phyloP scores from a whole-genome alignment of 169 alveolate species.

The Plasmodium blacklocki region DNA sequence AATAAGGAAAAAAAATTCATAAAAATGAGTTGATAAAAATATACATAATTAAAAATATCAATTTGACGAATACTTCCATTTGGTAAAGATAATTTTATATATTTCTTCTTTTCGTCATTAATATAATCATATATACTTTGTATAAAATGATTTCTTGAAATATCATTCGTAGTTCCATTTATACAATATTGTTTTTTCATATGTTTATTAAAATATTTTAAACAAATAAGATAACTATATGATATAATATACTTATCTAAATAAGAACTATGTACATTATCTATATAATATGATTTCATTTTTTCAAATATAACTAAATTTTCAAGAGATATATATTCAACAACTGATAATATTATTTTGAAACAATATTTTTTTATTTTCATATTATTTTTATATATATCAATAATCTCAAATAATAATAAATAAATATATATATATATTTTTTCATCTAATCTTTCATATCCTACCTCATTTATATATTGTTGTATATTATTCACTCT shows the following conservation, averaged over 20 bases:
- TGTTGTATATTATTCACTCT: neutral
- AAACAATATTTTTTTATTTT: slow-evolving; percentile 69
- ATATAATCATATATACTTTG: slow-evolving; percentile 31
- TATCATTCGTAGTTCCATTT: neutral
- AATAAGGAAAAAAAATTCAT: slow-evolving; percentile 57
- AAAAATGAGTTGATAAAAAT: slow-evolving; percentile 57
- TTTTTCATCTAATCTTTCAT: slow-evolving; percentile 16
- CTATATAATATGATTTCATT: slow-evolving; percentile 51
- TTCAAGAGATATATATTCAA: slow-evolving; percentile 56
- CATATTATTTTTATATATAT: slow-evolving; percentile 56
- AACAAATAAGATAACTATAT: slow-evolving; percentile 66
- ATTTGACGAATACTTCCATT: neutral
- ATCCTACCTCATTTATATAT: neutral
- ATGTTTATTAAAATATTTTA: slow-evolving; percentile 13
- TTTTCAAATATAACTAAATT: slow-evolving; percentile 64
- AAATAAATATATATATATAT: slow-evolving; percentile 57
- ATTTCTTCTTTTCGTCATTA: slow-evolving; percentile 27
- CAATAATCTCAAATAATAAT: slow-evolving; percentile 58
- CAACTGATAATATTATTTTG: slow-evolving; percentile 36
- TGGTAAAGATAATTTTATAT: neutral
- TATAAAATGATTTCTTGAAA: slow-evolving; percentile 15
- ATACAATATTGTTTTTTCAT: slow-evolving; percentile 1
- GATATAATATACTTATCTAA: slow-evolving; percentile 70
- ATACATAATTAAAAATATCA: slow-evolving; percentile 36
- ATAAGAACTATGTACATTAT: slow-evolving; percentile 7